Evolutionary conservation across 768 basidiomycete genomes (phyloP).

Genomic region (Termitomyces sp.): DNA sequence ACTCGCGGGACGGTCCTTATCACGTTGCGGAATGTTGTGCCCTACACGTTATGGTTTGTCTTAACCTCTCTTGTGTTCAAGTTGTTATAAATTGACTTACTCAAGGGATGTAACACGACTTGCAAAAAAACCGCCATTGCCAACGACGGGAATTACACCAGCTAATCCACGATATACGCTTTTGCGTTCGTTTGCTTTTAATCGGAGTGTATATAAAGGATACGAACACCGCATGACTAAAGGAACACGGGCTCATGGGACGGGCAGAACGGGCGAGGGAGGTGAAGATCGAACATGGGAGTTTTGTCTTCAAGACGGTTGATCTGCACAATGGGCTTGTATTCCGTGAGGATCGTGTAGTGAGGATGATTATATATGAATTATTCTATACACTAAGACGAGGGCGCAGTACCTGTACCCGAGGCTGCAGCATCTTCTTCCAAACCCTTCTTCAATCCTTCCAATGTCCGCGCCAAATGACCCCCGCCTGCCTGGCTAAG

Average conservation of each 20-base stretch:
- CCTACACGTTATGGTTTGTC: conserved; percentile 81
- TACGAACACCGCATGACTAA: conserved; percentile 96
- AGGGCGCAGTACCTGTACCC: conserved; percentile 7
- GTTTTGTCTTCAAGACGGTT: conserved; percentile 48
- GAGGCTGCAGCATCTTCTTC: conserved; percentile 18
- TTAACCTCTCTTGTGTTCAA: neutral
- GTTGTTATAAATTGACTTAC: neutral
- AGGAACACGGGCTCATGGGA: conserved; percentile 67
- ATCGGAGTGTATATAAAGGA: conserved; percentile 64
- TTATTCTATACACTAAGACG: conserved; percentile 7
- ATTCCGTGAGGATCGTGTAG: neutral
- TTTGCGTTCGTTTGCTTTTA: conserved; percentile 77
- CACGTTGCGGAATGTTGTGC: conserved; percentile 79
- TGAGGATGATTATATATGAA: neutral
- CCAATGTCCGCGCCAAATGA: conserved; percentile 61
- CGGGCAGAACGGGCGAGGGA: conserved; percentile 61
- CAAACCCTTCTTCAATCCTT: conserved; percentile 56
- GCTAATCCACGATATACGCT: conserved; percentile 66
- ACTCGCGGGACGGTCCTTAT: conserved; percentile 74
- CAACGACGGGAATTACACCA: conserved; percentile 34
- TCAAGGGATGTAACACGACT: conserved; percentile 71
- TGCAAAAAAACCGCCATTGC: conserved; percentile 66
- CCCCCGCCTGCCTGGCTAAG: conserved; percentile 67
- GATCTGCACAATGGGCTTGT: neutral
- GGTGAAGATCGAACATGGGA: conserved; percentile 89